Percentiles rank a stretch among this genome's conserved stretches.
Conservation (phyloP, 257 asterid genomes). For the Lithospermum erythrorhizon region DNA sequence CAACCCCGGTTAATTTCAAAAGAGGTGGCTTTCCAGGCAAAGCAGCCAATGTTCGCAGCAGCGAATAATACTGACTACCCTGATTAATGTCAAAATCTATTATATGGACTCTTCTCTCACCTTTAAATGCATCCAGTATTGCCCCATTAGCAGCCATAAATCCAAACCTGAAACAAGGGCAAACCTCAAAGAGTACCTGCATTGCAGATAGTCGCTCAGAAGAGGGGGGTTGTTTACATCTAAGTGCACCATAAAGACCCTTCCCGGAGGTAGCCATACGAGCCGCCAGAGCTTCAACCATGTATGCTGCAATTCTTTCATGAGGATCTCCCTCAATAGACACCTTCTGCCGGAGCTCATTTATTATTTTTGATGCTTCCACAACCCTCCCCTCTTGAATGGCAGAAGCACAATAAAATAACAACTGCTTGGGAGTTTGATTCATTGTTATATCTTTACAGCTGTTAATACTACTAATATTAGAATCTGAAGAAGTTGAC, state of each 20-base stretch:
- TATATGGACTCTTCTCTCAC: conserved; percentile 61
- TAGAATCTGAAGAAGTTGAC: conserved; percentile 50
- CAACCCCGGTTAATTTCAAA: conserved; percentile 68
- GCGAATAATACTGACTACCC: conserved; percentile 88
- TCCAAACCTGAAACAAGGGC: conserved; percentile 86
- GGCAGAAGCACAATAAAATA: conserved; percentile 62
- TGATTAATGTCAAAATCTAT: conserved; percentile 87
- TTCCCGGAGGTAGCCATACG: conserved; percentile 78
- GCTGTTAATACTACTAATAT: conserved; percentile 37
- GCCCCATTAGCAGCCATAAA: conserved; percentile 90
- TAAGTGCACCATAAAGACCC: conserved; percentile 76
- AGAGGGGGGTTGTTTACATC: conserved; percentile 77
- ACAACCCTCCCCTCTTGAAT: conserved; percentile 42
- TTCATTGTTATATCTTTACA: conserved; percentile 28
- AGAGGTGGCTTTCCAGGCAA: conserved; percentile 47
- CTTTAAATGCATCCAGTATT: conserved; percentile 54
- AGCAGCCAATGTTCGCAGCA: conserved; percentile 54
- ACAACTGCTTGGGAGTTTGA: conserved; percentile 50
- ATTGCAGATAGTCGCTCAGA: conserved; percentile 71
- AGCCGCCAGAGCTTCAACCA: conserved; percentile 93
- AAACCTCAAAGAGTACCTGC: conserved; percentile 95
- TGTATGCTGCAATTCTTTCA: conserved; percentile 78
- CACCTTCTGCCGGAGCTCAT: conserved; percentile 56
- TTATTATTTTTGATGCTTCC: conserved; percentile 48
- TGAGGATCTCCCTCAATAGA: conserved; percentile 86